phyloP scores from a whole-genome alignment of 2,329 filamentous ascomycete species.

The Neofusicoccum kwambonambiense region DNA sequence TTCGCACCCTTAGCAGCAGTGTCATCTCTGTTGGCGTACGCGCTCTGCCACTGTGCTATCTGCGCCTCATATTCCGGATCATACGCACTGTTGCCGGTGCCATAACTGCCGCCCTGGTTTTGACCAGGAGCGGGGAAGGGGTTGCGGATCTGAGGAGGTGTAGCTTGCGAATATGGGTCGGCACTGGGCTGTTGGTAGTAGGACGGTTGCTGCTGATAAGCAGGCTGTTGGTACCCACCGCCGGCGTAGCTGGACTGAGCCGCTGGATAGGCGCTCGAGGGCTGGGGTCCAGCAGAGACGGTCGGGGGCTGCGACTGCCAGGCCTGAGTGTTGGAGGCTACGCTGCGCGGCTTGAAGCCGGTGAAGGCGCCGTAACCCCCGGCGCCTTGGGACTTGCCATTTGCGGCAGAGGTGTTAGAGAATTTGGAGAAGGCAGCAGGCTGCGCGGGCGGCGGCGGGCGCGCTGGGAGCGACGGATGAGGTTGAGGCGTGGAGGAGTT shows the following conservation, averaged over 20 bases:
- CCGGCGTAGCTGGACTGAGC: conserved; percentile 43
- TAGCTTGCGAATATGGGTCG: conserved; percentile 43
- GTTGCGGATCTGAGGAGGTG: conserved; percentile 71
- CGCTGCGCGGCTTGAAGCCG: conserved; percentile 60
- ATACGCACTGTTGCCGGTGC: conserved; percentile 41
- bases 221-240: conserved; percentile 38
- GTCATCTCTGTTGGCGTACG: conserved; percentile 70
- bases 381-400: conserved; percentile 39
- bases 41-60: conserved; percentile 92
- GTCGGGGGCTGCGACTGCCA: conserved; percentile 35
- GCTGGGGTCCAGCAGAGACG: conserved; percentile 28
- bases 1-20: conserved; percentile 43
- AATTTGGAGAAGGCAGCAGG: conserved; percentile 39
- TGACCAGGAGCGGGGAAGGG: conserved; percentile 70
- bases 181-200: conserved; percentile 47
- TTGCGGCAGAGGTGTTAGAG: conserved; percentile 45
- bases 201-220: conserved; percentile 45
- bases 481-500: conserved; percentile 36
- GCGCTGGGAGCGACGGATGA: conserved; percentile 69
- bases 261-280: conserved; percentile 35
- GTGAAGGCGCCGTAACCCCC: conserved; percentile 48
- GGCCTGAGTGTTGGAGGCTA: conserved; percentile 46
- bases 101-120: conserved; percentile 31
- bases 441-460: conserved; percentile 64
- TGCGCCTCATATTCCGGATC: conserved; percentile 86